Evolutionary conservation across 805 yeast species (phyloP), one percentile per base, ranked within the genome.

Genomic region (Scheffersomyces stipitis): DNA sequence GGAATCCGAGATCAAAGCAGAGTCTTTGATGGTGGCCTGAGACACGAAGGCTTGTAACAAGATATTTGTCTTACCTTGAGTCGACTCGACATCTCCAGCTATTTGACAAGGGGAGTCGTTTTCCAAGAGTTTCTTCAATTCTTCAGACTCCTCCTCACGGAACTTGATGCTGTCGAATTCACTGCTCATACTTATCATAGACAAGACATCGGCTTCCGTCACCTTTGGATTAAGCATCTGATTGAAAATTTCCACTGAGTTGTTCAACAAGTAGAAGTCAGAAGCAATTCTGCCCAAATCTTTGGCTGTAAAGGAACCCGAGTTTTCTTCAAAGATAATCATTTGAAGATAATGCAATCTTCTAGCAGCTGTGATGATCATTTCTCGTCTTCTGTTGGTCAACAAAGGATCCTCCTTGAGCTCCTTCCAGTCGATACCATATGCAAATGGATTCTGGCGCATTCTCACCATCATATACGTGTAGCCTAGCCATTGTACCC

Each of bases 401-500:
- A 93, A 66, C 46, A 80, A 73, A 0, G 96, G 96, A 58, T 93
- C 99, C 14, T 82, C 82, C 16, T 79, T 77, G 1, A 95, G 56
- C 45, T 88, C 96, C 44, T 77, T 78, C 93, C 96, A 89, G 31
- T 80, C 87, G 31, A 95, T 78, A 18, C 96, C 99, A 54, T 93
- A 93, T 0, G 85, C 83, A 55, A 89, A 82, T 2, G 99, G 99
- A 46, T 89, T 91, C 54, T 88, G 86, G 40, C 84, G 79, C 99
- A 93, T 93, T 40, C 99, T 70, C 3, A 91, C 97, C 64, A 78
- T 83, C 76, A 93, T 71, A 54, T 93, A 93, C 0, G 99, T 93
- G 51, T 95, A 93, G 3, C 99, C 98, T n/a, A 93, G 69, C 99
- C 99, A 93, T 45, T 83, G 87, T 1, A 93, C 84, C 38, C 90